Conservation (phyloP, 192 early-diverging fungal genomes). For the Rhizophagus clarus region DNA sequence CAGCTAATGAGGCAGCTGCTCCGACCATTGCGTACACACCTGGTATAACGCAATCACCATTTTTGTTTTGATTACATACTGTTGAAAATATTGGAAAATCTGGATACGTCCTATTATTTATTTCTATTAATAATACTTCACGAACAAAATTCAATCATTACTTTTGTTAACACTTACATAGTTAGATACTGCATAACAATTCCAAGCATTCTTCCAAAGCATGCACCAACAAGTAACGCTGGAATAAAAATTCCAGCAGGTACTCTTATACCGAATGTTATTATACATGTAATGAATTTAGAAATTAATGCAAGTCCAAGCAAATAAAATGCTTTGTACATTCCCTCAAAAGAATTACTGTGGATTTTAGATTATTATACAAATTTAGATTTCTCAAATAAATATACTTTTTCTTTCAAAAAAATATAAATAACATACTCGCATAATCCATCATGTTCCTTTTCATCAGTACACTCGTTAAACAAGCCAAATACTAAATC, state of each 20-base stretch:
- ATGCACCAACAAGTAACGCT: constrained; percentile 90
- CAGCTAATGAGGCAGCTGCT: constrained; percentile 80
- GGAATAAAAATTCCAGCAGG: constrained; percentile 96
- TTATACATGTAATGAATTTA: constrained; percentile 16
- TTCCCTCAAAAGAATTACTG: neutral
- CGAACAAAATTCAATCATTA: neutral
- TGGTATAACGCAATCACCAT: constrained; percentile 78
- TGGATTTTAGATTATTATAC: too few relatives aligned
- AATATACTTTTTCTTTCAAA: too few relatives aligned
- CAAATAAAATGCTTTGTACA: neutral
- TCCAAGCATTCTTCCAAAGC: constrained; percentile 86
- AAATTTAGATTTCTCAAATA: neutral
- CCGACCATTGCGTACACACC: constrained; percentile 97
- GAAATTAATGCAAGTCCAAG: neutral
- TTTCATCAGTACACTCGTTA: neutral
- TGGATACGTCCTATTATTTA: constrained; percentile 50
- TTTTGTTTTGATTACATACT: constrained; percentile 69
- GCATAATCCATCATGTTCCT: neutral
- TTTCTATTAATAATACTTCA: neutral
- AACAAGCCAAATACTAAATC: constrained; percentile 36
- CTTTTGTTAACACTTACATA: constrained; percentile 15
- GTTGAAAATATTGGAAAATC: constrained; percentile 67
- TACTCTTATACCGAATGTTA: constrained; percentile 18
- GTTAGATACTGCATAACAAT: constrained; percentile 75
- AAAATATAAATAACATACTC: constrained; percentile 9